These are phyloP conservation scores for Cystofilobasidium capitatum DNA, from an alignment of 768 basidiomycete genomes.

Conservation along the genomic window DNA sequence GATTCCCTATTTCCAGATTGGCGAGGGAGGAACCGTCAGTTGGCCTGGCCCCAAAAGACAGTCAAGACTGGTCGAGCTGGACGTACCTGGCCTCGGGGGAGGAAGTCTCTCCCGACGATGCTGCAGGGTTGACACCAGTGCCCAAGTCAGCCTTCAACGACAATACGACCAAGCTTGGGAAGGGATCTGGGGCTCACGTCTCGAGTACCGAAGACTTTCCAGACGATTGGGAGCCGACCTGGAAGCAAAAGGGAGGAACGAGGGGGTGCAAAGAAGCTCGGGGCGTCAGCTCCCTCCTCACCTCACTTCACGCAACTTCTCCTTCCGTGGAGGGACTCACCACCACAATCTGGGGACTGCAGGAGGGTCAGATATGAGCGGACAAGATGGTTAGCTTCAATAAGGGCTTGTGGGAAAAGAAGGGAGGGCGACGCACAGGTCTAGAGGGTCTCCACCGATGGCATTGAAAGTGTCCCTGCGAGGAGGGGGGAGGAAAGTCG, in stretches of 20 bases:
- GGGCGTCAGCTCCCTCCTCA: background rate
- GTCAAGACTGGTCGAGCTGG: slow-evolving; percentile 52
- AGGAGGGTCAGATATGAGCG: too few relatives aligned
- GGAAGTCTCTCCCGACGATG: slow-evolving; percentile 70
- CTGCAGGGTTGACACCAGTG: slow-evolving; percentile 40
- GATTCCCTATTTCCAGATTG: slow-evolving; percentile 55
- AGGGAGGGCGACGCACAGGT: slow-evolving; percentile 33
- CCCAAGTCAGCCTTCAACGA: background rate
- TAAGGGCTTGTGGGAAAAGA: background rate
- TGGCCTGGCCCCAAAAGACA: background rate
- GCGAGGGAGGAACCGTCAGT: background rate
- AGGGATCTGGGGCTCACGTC: slow-evolving; percentile 52
- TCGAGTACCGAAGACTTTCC: slow-evolving; percentile 80
- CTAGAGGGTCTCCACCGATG: slow-evolving; percentile 43
- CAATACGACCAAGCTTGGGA: background rate
- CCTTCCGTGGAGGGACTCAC: slow-evolving; percentile 31
- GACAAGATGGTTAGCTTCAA: background rate
- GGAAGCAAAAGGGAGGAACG: background rate
- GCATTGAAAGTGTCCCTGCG: slow-evolving; percentile 40
- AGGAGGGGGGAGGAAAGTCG: slow-evolving; percentile 1
- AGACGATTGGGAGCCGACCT: slow-evolving; percentile 95
- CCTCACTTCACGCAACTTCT: background rate
- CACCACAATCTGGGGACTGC: slow-evolving; percentile 43
- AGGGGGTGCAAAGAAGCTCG: background rate
- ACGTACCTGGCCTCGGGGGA: slow-evolving; percentile 38